These are phyloP conservation scores for slime mould (Dictyostelium discoideum) DNA, from an alignment of 78 protist genomes.

Conservation along the genomic window DNA sequence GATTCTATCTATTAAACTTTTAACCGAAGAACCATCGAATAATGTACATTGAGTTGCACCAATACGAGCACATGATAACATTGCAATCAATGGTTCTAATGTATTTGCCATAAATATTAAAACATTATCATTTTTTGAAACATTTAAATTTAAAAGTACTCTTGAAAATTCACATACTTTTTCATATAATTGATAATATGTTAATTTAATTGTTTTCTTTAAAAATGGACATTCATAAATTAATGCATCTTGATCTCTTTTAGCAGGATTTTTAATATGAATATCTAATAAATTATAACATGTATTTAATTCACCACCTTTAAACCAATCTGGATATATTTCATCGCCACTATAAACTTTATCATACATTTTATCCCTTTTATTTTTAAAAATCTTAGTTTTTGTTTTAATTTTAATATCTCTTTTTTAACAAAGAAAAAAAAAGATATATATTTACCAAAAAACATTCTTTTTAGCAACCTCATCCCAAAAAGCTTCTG, in stretches of 20 bases:
- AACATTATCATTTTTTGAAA: conserved; percentile 89
- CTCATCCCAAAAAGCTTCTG: neutral
- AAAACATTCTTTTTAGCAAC: neutral
- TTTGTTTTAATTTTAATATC: too few relatives aligned
- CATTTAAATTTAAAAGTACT: conserved; percentile 81
- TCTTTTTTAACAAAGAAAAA: neutral
- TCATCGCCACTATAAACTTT: conserved; percentile 5
- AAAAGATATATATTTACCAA: neutral
- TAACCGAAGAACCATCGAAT: neutral
- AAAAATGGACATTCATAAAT: conserved; percentile 65
- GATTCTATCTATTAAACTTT: neutral
- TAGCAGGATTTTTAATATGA: conserved; percentile 10
- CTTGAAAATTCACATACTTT: conserved; percentile 85
- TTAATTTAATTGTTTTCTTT: conserved; percentile 42
- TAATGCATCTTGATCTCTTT: conserved; percentile 12
- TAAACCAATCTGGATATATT: conserved; percentile 81
- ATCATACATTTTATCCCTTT: conserved; percentile 17
- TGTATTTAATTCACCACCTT: conserved; percentile 85
- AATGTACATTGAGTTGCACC: conserved; percentile 90
- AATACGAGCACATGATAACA: conserved; percentile 96
- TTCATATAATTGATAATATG: conserved; percentile 6
- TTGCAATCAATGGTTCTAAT: conserved; percentile 78
- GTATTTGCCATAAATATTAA: conserved; percentile 93
- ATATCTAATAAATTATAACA: conserved; percentile 86
- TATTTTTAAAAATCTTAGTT: too few relatives aligned